Base-by-base conservation (phyloP, 129 eudicot genomes). In the Arctium lappa region DNA sequence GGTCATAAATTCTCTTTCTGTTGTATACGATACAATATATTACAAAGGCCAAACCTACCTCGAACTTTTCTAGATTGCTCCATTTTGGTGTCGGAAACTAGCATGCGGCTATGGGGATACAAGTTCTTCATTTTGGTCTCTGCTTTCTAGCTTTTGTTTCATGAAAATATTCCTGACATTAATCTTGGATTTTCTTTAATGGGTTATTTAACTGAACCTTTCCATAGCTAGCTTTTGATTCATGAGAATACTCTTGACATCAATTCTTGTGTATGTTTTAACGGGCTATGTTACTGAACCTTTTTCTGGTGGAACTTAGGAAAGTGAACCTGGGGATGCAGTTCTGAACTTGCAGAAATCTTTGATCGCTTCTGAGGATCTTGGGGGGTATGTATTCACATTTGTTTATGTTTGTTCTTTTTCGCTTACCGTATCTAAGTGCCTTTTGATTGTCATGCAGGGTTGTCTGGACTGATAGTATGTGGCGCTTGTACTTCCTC, bases 401-500 rank as follows among this genome's bases (percentile, higher is more conserved):
- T 40, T 66, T 46, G 5, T 72, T 13, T 44, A 56, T 46, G 65
- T 32, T 72, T 53, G 8, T 73, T 18, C 27, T 33, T 85, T 15
- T 63, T 56, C 31, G n/a, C 39, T 74, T 34, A 46, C 22, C 3
- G 15, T 38, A 42, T n/a, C 44, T 77, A 31, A 79, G 29, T 48
- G 37, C 32, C n/a, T 74, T 60, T 36, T 48, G 7, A 44, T 46
- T 77, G 75, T 69, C 27, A 36, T 82, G 73, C 89, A 94, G 98
- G 82, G 88, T 94, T 79, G 91, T 91, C 34, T 93, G 95, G 99
- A 96, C 99, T 39, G 85, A 81, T 66, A 96, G 93, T 83, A 87
- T 96, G 94, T 50, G 87, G 94, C 88, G 98, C 86, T 84, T 96
- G 89, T 96, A 85, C 82, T 90, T 88, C 86, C 97, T 96, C 79